Base-by-base conservation (phyloP, 306 rosid species). In the Pyrus pyrifolia region DNA sequence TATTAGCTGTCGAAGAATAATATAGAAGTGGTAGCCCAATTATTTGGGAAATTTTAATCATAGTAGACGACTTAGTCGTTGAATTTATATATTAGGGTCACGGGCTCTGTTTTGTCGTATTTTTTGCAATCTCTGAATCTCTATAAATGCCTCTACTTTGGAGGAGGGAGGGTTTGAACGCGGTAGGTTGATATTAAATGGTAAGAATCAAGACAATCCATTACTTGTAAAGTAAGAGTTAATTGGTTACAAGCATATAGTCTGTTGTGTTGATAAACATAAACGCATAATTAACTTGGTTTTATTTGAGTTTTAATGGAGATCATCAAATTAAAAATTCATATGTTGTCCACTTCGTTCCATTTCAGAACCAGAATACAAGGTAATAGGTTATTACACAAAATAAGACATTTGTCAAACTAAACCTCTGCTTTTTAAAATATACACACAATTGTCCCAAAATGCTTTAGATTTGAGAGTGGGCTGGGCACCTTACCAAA, bases 1-100 rank as follows among this genome's bases (percentile, higher is more conserved):
- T 70, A 68, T 69, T 60, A 61, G 83, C 76, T 60, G 79, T 80
- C 59, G 11, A 58, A 27, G 27, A 67, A 23, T 18, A 4, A 45
- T 40, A 25, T 51, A 62, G 10, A 40, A 60, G 44, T 55, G 53
- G 62, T 57, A 42, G 23, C 62, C 78, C 42, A 58, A 60, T 57
- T 73, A 46, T 70, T 67, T 73, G 75, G 79, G 70, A 40, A 46
- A 29, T 35, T 22, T 71, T 21, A 21, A 18, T 70, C 29, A 29
- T 25, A 4, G 19, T 17, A 46, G 59, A 46, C 25, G 42, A 46
- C 73, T 25, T 69, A 58, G 73, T 40, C 18, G 31, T 40, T 46
- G 53, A 8, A 45, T 49, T 6, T 14, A 68, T 11, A 45, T 23
- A 10, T 58, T 58, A 42, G 3, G 45, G 12, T 10, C 12, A 42